These are phyloP conservation scores for Ascochyta koolunga DNA, from an alignment of 2,329 filamentous ascomycete species.

Conservation along the genomic window DNA sequence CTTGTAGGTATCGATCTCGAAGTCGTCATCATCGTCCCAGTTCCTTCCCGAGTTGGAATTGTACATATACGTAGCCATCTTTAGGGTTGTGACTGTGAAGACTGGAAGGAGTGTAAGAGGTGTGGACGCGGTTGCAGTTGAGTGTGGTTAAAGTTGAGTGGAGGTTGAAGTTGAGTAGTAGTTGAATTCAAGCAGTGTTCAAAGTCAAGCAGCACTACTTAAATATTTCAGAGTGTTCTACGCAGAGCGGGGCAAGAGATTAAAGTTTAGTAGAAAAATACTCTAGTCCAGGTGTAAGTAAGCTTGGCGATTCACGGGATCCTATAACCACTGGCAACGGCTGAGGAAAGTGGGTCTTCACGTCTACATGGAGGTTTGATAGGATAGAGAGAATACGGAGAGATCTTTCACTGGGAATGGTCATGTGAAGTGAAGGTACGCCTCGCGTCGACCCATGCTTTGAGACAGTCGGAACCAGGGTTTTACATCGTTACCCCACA, in stretches of 20 bases:
- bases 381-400: neutral
- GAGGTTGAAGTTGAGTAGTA: neutral
- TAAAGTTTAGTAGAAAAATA: neutral
- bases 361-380: neutral
- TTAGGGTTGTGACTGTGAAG: neutral
- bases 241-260: neutral
- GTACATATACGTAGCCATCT: conserved; percentile 17
- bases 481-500: neutral
- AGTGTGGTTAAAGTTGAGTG: neutral
- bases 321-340: neutral
- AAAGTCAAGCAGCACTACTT: neutral
- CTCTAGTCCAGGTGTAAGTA: conserved; percentile 1
- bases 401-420: neutral
- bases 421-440: neutral
- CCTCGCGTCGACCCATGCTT: neutral
- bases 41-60: conserved; percentile 7
- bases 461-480: neutral
- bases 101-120: neutral
- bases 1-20: conserved; percentile 20
- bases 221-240: neutral
- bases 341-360: neutral
- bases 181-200: too few species aligned
- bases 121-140: too few species aligned
- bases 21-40: conserved; percentile 34
- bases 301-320: neutral